Percentiles rank a stretch among this genome's conserved stretches.
Evolutionary conservation across 2,329 filamentous ascomycete genomes (phyloP).

Genomic region (Cladosporium sp.): DNA sequence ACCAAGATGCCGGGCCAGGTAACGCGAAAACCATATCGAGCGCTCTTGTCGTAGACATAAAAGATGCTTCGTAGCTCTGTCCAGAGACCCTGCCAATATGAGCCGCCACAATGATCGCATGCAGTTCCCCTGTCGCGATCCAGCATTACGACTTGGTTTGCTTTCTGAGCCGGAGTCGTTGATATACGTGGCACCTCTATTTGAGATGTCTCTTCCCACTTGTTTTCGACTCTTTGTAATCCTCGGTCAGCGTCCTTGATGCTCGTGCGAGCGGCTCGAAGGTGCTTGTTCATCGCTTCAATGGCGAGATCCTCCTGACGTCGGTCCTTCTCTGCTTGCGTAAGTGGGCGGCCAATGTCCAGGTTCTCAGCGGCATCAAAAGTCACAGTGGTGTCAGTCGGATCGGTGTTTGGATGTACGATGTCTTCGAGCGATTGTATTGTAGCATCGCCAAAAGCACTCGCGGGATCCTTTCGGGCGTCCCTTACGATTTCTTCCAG

Average conservation of each 20-base stretch:
- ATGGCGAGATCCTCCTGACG: slow-evolving; percentile 40
- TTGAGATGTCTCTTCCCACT: slow-evolving; percentile 29
- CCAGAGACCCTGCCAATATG: slow-evolving; percentile 26
- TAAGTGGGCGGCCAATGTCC: slow-evolving; percentile 18
- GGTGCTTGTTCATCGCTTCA: slow-evolving; percentile 38
- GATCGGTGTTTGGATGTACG: slow-evolving; percentile 28
- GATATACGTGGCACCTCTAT: background rate
- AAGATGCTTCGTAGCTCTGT: slow-evolving; percentile 27
- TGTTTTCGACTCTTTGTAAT: slow-evolving; percentile 38
- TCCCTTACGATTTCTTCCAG: slow-evolving; percentile 40
- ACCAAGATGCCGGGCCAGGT: slow-evolving; percentile 39
- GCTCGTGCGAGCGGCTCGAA: slow-evolving; percentile 37
- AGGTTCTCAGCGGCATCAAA: slow-evolving; percentile 15
- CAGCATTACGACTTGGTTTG: background rate
- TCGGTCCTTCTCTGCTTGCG: slow-evolving; percentile 38
- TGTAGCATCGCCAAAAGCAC: slow-evolving; percentile 42
- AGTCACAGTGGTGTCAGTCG: slow-evolving; percentile 21
- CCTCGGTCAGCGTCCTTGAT: slow-evolving; percentile 43
- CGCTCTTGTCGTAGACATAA: slow-evolving; percentile 21
- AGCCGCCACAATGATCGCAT: slow-evolving; percentile 25
- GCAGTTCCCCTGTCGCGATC: slow-evolving; percentile 5
- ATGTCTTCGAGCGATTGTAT: slow-evolving; percentile 46
- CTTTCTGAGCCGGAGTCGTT: background rate
- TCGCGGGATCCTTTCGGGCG: slow-evolving; percentile 28
- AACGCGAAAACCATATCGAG: slow-evolving; percentile 26